Conservation (phyloP, 345 rosid genomes). For the Firmiana major region DNA sequence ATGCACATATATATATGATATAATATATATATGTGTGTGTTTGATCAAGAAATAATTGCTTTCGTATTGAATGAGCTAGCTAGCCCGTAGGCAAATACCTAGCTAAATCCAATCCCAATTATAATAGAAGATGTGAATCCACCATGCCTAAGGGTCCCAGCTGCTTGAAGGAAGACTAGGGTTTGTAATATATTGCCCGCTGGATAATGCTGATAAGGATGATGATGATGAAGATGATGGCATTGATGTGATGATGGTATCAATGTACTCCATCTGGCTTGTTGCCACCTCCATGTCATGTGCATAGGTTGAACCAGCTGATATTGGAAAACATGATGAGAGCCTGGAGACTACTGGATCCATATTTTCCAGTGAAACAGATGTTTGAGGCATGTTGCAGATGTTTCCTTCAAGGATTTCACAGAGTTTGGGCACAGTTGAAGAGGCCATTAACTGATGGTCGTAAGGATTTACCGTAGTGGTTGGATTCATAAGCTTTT, state of each 20-base stretch:
- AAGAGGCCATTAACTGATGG: slow-evolving; percentile 5
- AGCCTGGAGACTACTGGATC: slow-evolving; percentile 27
- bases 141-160: slow-evolving; percentile 47
- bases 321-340: slow-evolving; percentile 24
- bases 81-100: slow-evolving; percentile 8
- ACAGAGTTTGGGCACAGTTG: slow-evolving; percentile 48
- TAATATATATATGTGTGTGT: neutral
- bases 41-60: slow-evolving; percentile 26
- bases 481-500: slow-evolving; percentile 25
- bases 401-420: slow-evolving; percentile 52
- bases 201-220: slow-evolving; percentile 36
- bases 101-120: neutral
- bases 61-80: slow-evolving; percentile 12
- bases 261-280: slow-evolving; percentile 48
- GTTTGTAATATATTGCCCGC: slow-evolving; percentile 48
- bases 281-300: slow-evolving; percentile 26
- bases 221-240: slow-evolving; percentile 38
- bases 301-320: slow-evolving; percentile 23
- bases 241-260: slow-evolving; percentile 52
- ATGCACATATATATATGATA: slow-evolving; percentile 19
- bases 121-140: neutral
- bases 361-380: slow-evolving; percentile 20
- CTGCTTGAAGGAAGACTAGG: slow-evolving; percentile 44
- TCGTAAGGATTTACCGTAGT: slow-evolving; percentile 26
- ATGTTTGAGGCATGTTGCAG: slow-evolving; percentile 23